Evolutionary conservation across 495 filamentous ascomycete species (phyloP), one percentile per base, ranked within the genome.

Genomic region (Tuber melanosporum): DNA sequence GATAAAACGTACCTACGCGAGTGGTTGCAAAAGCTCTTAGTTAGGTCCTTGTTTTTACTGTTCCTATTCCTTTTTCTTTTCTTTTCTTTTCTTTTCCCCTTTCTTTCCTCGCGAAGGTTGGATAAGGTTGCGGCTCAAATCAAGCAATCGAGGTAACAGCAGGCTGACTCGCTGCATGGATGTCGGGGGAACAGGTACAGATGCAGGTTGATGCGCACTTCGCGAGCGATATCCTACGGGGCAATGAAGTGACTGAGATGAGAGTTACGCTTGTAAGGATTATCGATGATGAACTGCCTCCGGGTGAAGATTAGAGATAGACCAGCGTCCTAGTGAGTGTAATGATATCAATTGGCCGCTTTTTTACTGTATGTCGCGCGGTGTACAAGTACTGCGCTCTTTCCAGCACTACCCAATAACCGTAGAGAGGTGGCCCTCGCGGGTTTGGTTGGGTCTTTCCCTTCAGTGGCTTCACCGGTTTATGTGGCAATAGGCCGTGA

Each of bases 161-260:
- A 66, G 42, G 72, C 78, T 81, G 78, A 80, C 80, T 76, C 52
- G 71, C 71, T 78, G 71, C 74, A 74, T 83, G 74, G 71, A 73
- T 81, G 57, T 73, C 26, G 73, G 70, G 66, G 78, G 73, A 82
- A 78, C 76, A 93, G 91, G 91, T 99, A 47, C 95, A 98, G 88
- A 97, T 98, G 94, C 95, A 99, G 86, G 93, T 98, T 36, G 95
- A 99, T 84, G 94, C 93, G 46, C 94, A 97, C 83, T 99, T 98
- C 84, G 91, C 97, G 82, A 98, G 94, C 85, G 95, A 99, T 84
- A 89, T 97, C 75, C 86, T 99, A 69, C 91, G 94, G 70, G 95
- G 95, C 1, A 94, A 98, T 81, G 95, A 99, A 84, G 93, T 92
- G 32, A 98, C 95, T 1, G 95, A 99, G 88, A 97, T 99, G 93